Evolutionary conservation across 1,139 yeast species (phyloP).

Genomic region (Hyphopichia wangnamkhiaoensis): DNA sequence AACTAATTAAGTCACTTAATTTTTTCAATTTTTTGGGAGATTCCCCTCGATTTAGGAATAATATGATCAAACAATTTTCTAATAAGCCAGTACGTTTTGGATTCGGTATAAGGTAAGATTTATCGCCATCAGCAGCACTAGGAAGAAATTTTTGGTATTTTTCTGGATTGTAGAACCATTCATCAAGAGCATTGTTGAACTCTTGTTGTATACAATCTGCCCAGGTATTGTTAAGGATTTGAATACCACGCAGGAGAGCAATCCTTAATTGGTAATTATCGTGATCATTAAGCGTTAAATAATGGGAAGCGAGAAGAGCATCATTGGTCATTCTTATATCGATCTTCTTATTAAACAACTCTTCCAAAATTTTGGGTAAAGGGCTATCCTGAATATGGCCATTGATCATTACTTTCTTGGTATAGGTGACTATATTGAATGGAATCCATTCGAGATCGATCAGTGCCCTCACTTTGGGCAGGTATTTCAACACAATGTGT

Average conservation of each 20-base stretch:
- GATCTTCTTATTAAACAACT: slow-evolving; percentile 14
- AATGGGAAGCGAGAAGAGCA: slow-evolving; percentile 27
- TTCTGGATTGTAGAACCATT: slow-evolving; percentile 23
- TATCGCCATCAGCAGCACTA: slow-evolving; percentile 7
- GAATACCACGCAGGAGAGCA: slow-evolving; percentile 28
- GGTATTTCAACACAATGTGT: slow-evolving; percentile 12
- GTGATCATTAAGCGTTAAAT: slow-evolving; percentile 16
- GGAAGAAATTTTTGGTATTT: slow-evolving; percentile 18
- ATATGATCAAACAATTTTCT: slow-evolving; percentile 11
- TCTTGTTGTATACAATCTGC: slow-evolving; percentile 13
- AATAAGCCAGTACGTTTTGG: slow-evolving; percentile 15
- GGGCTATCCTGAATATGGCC: slow-evolving; percentile 3
- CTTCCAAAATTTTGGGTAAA: slow-evolving; percentile 8
- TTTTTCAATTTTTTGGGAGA: slow-evolving; percentile 15
- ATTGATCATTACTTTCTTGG: slow-evolving; percentile 4
- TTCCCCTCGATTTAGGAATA: slow-evolving; percentile 9
- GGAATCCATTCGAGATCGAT: slow-evolving; percentile 26
- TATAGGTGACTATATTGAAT: slow-evolving; percentile 15
- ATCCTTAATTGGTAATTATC: slow-evolving; percentile 16
- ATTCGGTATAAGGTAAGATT: slow-evolving; percentile 16
- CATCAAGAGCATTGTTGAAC: slow-evolving; percentile 12
- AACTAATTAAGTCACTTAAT: slow-evolving; percentile 4
- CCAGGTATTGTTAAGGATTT: slow-evolving; percentile 30
- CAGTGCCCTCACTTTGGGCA: background rate
- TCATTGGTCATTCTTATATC: slow-evolving; percentile 26